Evolutionary conservation across 2,329 filamentous ascomycete species (phyloP).

Genomic region (Sclerotinia borealis): DNA sequence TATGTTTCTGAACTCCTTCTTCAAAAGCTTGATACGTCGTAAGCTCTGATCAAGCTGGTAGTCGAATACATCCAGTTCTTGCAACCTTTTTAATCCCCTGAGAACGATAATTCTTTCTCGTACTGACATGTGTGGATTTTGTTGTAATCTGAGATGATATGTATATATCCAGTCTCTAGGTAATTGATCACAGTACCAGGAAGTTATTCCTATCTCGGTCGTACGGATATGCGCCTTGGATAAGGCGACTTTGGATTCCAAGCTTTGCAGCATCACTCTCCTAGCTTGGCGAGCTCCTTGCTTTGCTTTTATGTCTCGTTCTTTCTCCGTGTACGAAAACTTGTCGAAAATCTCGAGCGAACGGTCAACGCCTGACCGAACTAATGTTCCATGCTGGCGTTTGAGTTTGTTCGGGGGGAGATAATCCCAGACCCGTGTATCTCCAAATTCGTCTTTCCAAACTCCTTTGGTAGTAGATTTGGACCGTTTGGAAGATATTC

Average conservation of each 20-base stretch:
- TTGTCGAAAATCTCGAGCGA: conserved; percentile 1
- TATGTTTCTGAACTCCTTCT: background rate
- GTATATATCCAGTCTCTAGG: conserved; percentile 3
- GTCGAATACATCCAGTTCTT: background rate
- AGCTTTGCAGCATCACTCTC: conserved; percentile 8
- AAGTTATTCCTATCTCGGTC: background rate
- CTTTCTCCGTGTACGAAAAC: background rate
- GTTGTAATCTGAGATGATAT: background rate
- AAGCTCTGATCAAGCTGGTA: background rate
- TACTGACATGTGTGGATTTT: background rate
- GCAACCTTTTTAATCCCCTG: background rate
- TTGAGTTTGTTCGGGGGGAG: background rate
- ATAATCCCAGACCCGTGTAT: background rate
- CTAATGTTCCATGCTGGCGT: background rate
- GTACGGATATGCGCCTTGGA: background rate
- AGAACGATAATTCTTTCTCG: conserved; percentile 1
- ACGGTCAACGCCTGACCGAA: background rate
- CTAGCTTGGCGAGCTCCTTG: background rate
- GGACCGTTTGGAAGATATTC: background rate
- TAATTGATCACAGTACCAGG: background rate
- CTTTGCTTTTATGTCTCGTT: background rate
- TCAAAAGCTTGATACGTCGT: background rate
- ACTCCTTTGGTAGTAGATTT: too few species aligned
- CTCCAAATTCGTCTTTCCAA: background rate
- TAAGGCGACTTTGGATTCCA: background rate